phyloP scores from a whole-genome alignment of 2,329 filamentous ascomycete genomes.

The Alternaria arbusti region DNA sequence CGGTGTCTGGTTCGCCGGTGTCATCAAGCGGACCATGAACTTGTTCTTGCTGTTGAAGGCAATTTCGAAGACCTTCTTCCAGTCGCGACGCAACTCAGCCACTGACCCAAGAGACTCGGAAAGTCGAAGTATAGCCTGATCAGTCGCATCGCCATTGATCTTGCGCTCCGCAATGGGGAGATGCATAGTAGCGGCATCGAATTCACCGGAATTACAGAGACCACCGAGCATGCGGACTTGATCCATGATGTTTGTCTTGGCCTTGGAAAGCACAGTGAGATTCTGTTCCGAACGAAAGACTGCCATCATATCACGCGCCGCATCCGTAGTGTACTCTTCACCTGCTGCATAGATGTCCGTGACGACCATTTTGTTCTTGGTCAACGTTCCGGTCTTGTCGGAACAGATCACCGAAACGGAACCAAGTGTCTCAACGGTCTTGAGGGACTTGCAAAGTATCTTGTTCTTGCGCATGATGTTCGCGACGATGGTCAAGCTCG shows the following conservation, averaged over 20 bases:
- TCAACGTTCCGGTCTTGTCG: conserved; percentile 77
- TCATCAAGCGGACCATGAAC: conserved; percentile 73
- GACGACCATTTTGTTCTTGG: conserved; percentile 74
- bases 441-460: conserved; percentile 79
- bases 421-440: conserved; percentile 78
- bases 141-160: conserved; percentile 77
- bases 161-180: conserved; percentile 66
- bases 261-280: conserved; percentile 26
- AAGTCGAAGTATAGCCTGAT: conserved; percentile 75
- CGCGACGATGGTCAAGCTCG: conserved; percentile 76
- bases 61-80: conserved; percentile 66
- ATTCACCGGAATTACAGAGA: conserved; percentile 77
- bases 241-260: conserved; percentile 41
- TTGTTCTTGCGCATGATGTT: conserved; percentile 79
- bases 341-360: conserved; percentile 70
- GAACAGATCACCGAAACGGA: conserved; percentile 76
- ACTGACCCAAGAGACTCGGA: conserved; percentile 70
- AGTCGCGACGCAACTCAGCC: conserved; percentile 64
- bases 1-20: conserved; percentile 42
- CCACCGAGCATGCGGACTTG: conserved; percentile 68
- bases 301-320: conserved; percentile 51
- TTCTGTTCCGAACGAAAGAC: conserved; percentile 48
- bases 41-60: conserved; percentile 86
- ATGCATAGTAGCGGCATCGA: conserved; percentile 69
- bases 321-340: conserved; percentile 59